Evolutionary conservation across 2,329 filamentous ascomycete genomes (phyloP).

Genomic region (Malbranchea zuffiana): DNA sequence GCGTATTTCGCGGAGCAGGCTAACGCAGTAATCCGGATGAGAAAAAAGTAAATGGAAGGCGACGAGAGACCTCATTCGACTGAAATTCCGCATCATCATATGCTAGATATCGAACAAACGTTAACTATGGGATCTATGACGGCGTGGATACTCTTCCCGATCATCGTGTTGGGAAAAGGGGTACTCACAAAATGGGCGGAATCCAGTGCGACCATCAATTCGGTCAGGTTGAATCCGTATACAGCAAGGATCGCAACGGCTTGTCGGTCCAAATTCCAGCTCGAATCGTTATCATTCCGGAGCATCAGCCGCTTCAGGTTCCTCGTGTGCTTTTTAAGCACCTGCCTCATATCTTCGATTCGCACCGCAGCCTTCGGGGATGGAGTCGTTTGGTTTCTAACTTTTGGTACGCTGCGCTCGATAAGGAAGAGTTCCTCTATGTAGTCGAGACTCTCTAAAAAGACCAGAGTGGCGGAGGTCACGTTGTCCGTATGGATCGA

Average conservation of each 20-base stretch:
- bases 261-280: constrained; percentile 41
- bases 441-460: constrained; percentile 44
- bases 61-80: constrained; percentile 15
- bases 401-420: constrained; percentile 45
- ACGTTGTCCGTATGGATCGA: constrained; percentile 56
- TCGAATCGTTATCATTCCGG: constrained; percentile 43
- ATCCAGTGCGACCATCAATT: constrained; percentile 17
- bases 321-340: constrained; percentile 48
- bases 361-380: constrained; percentile 42
- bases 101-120: constrained; percentile 12
- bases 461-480: constrained; percentile 32
- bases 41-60: constrained; percentile 19
- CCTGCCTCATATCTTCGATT: constrained; percentile 49
- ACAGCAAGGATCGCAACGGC: constrained; percentile 14
- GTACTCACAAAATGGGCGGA: constrained; percentile 19
- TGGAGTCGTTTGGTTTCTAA: constrained; percentile 42
- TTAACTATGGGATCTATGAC: background rate
- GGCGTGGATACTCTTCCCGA: no score
- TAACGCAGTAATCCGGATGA: constrained; percentile 12
- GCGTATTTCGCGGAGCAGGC: constrained; percentile 16
- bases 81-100: constrained; percentile 17
- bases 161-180: no score
- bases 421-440: constrained; percentile 51
- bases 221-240: constrained; percentile 14
- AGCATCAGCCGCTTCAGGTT: constrained; percentile 49